phyloP scores from a whole-genome alignment of 805 yeast genomes.

The Kurtzmaniella cleridarum region DNA sequence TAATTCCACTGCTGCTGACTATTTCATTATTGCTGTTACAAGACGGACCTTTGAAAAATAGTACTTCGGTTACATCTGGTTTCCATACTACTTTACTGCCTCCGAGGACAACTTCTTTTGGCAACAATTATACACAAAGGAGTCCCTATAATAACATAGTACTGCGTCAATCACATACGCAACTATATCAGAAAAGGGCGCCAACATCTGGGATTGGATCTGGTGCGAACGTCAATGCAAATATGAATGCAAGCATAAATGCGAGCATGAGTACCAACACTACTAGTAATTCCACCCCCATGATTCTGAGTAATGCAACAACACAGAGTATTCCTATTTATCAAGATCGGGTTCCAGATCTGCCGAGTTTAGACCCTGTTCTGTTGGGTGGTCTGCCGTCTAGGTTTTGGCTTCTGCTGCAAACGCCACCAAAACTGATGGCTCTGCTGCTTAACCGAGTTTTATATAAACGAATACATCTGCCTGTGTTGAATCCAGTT shows the following conservation, averaged over 20 bases:
- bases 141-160: conserved; percentile 5
- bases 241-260: not conserved
- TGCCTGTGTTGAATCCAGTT: conserved; percentile 34
- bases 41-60: not conserved
- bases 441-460: conserved; percentile 13
- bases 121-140: not conserved
- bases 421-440: conserved; percentile 44
- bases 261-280: too few species aligned
- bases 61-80: conserved; percentile 1
- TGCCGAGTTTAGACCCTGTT: conserved; percentile 48
- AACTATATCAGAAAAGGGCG: conserved; percentile 1
- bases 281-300: not conserved
- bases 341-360: conserved; percentile 34
- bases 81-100: not conserved
- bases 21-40: conserved; percentile 31
- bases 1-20: conserved; percentile 39
- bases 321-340: conserved; percentile 27
- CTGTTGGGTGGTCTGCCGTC: conserved; percentile 54
- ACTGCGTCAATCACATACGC: conserved; percentile 5
- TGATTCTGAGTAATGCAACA: conserved; percentile 4
- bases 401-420: conserved; percentile 46
- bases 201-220: not conserved
- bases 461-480: conserved; percentile 7
- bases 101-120: not conserved
- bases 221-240: not conserved